These are phyloP conservation scores for Trichosporon coremiiforme DNA, from an alignment of 1,284 basidiomycete genomes.

Conservation along the genomic window DNA sequence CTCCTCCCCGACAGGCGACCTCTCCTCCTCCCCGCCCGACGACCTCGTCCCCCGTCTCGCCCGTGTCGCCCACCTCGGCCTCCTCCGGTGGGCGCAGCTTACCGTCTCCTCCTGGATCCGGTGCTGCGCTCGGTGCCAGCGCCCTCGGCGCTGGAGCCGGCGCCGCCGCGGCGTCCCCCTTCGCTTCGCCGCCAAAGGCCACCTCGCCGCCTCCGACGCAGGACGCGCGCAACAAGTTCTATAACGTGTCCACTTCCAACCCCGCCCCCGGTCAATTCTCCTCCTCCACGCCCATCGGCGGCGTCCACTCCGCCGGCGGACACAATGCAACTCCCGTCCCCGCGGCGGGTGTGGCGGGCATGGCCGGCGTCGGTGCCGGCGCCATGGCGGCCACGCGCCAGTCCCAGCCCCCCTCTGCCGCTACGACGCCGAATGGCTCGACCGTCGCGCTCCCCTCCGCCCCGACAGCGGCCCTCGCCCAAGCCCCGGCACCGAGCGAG, in stretches of 20 bases:
- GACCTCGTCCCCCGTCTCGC: neutral
- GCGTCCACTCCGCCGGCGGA: constrained; percentile 1
- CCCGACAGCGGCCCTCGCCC: neutral
- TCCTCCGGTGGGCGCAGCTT: neutral
- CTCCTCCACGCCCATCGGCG: constrained; percentile 3
- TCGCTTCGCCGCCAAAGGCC: neutral
- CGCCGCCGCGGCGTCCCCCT: neutral
- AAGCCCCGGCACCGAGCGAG: neutral
- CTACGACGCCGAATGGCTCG: neutral
- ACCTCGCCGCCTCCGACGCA: neutral
- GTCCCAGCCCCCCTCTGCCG: neutral
- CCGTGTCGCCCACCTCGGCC: neutral
- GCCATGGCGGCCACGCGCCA: neutral
- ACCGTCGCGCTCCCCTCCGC: neutral
- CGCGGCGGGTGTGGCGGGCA: neutral
- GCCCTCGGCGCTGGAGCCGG: neutral
- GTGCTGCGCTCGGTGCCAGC: neutral
- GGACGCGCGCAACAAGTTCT: constrained; percentile 5
- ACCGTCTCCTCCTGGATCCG: neutral
- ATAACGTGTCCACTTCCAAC: constrained; percentile 1
- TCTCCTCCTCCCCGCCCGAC: constrained; percentile 11
- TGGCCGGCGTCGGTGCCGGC: constrained; percentile 14
- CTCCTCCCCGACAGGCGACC: constrained; percentile 12
- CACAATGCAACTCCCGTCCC: neutral
- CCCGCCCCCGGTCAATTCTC: neutral